phyloP scores from a whole-genome alignment of 2,329 filamentous ascomycete species.

The Colletotrichum australisinense region DNA sequence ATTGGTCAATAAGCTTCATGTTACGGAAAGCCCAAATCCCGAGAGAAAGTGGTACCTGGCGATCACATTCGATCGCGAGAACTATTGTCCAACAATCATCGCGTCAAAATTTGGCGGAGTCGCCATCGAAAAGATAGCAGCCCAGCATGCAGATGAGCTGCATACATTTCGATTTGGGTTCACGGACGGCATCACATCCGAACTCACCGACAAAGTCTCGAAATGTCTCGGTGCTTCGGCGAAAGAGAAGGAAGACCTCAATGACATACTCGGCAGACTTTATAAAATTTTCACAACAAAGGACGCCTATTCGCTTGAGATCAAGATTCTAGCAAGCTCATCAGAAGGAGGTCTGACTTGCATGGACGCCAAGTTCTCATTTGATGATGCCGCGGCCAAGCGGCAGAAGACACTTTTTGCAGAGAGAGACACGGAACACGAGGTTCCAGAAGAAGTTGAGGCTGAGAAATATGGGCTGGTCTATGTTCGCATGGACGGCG shows the following conservation, averaged over 20 bases:
- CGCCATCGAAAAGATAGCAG: slow-evolving; percentile 38
- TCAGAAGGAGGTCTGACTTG: slow-evolving; percentile 44
- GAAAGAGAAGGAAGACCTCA: slow-evolving; percentile 13
- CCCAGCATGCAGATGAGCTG: slow-evolving; percentile 2
- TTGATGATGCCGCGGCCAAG: slow-evolving; percentile 60
- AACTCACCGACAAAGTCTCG: slow-evolving; percentile 29
- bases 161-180: slow-evolving; percentile 41
- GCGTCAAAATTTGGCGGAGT: slow-evolving; percentile 43
- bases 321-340: slow-evolving; percentile 49
- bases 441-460: slow-evolving; percentile 48
- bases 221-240: slow-evolving; percentile 31
- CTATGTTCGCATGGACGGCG: slow-evolving; percentile 73
- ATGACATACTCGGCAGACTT: slow-evolving; percentile 30
- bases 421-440: slow-evolving; percentile 47
- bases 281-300: slow-evolving; percentile 54
- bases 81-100: slow-evolving; percentile 49
- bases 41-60: slow-evolving; percentile 53
- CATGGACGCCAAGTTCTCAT: slow-evolving; percentile 53
- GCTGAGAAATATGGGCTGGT: slow-evolving; percentile 77
- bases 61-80: slow-evolving; percentile 56
- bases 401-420: slow-evolving; percentile 54
- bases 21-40: slow-evolving; percentile 46
- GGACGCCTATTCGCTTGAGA: slow-evolving; percentile 59
- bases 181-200: slow-evolving; percentile 41
- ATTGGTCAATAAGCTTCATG: slow-evolving; percentile 47